Base-by-base conservation (phyloP, 306 rosid species). In the Comarum palustre region DNA sequence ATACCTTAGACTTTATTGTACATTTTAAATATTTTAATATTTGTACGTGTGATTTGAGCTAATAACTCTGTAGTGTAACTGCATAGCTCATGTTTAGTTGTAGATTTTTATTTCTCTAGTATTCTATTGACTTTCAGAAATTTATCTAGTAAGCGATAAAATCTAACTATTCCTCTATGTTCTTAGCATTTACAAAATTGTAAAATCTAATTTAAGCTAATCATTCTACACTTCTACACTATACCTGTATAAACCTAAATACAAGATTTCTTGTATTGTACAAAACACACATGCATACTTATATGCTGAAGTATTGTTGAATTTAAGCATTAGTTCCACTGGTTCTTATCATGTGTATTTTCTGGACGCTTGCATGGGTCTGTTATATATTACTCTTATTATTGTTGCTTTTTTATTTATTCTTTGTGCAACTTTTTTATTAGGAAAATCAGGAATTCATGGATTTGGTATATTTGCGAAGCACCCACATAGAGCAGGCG, bases 401-500 rank as follows among this genome's bases (percentile, higher is more conserved):
- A 0, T 66, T 48, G 34, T 41, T 50, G 6, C 42, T 59, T 31
- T 39, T 58, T 38, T 54, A 46, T 45, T 32, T 36, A 0, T 45
- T 41, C 15, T 55, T 67, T 59, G 15, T 20, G 24, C 8, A 7
- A 62, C 52, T 61, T 68, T 31, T 71, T 73, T 43, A 15, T 52
- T 42, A 93, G 99, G 99, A 75, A 94, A 94, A 84, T 94, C 99
- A 14, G 89, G 96, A 84, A 94, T 94, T 81, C 99, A 94, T 87
- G 99, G 99, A 78, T 94, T 91, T 90, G 99, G 99, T 72, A 94
- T 94, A 84, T 94, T 94, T 69, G 86, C 99, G 39, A 94, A 94
- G 89, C 92, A 88, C 80, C 96, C 99, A 69, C 89, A 89, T 80
- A 91, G 92, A 90, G 99, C 97, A 17, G 99, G 99, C 70, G 99